These are phyloP conservation scores for Gomphus sp. DNA, from an alignment of 1,284 basidiomycete genomes.

Conservation along the genomic window DNA sequence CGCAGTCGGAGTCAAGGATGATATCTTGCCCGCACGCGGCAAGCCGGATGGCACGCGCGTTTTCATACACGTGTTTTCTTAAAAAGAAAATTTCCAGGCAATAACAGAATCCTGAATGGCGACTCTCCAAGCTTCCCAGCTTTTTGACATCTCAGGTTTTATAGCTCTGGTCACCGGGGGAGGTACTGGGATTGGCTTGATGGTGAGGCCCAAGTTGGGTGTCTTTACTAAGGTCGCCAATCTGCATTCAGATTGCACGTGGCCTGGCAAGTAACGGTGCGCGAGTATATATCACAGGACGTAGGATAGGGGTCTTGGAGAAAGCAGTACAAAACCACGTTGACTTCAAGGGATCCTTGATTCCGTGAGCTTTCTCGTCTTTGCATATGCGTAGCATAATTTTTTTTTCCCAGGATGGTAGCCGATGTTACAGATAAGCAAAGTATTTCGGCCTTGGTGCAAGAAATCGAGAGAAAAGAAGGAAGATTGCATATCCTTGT, in stretches of 20 bases:
- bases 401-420: slow-evolving; percentile 1
- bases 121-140: slow-evolving; percentile 2
- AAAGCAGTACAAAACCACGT: slow-evolving; percentile 24
- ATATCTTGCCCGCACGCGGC: too few relatives aligned
- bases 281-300: slow-evolving; percentile 72
- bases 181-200: slow-evolving; percentile 59
- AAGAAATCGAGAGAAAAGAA: slow-evolving; percentile 46
- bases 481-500: slow-evolving; percentile 70
- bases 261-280: slow-evolving; percentile 72
- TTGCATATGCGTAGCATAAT: not conserved
- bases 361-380: slow-evolving; percentile 34
- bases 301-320: slow-evolving; percentile 55
- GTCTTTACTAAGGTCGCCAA: not conserved
- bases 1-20: too few relatives aligned
- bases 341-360: slow-evolving; percentile 29
- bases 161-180: slow-evolving; percentile 74
- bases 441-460: slow-evolving; percentile 50
- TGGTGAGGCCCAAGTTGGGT: slow-evolving; percentile 2
- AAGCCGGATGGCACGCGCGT: too few relatives aligned
- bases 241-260: slow-evolving; percentile 41
- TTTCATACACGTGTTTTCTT: not conserved
- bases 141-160: slow-evolving; percentile 52
- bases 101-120: not conserved
- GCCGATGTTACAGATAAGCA: slow-evolving; percentile 57
- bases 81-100: not conserved